Evolutionary conservation across 2,329 filamentous ascomycete genomes (phyloP), one percentile per base, ranked within the genome.

Genomic region (Pleurostoma richardsiae): DNA sequence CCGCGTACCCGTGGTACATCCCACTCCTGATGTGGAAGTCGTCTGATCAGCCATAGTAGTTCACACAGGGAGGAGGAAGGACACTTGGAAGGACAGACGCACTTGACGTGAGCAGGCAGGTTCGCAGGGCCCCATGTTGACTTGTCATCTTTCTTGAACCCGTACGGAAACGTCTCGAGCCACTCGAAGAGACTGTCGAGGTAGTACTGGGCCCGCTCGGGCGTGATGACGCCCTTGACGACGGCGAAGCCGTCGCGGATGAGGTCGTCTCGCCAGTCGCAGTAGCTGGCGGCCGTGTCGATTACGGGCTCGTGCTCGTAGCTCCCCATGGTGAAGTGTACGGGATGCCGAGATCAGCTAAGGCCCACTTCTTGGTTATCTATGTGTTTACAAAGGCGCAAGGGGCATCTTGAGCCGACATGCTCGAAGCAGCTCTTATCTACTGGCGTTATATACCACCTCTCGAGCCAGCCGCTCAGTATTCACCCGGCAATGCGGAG

Each of bases 221-320:
- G 38, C 4, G 43, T 40, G 36, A 45, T 41, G 4, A 40, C 43
- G 5, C 39, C 39, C 30, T 41, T 45, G 10, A 45, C n/a, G 28
- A 45, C 43, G 39, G 33, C 43, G 28, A 39, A 45, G 29, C 43
- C 43, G 29, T 45, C 43, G 11, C 33, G 28, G 27, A 45, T 36
- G 27, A 45, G 43, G 10, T 41, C 36, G 30, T 45, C 43, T 27
- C 43, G 39, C 43, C 43, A 45, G 43, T 45, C 43, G 10, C 38
- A 36, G 38, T 31, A 45, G 4, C 8, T 6, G 36, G 29, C 26
- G 3, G 43, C 29, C 11, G 39, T 45, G 29, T 45, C 33, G 36
- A 45, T 29, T 29, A 39, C 36, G 5, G 43, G 43, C 26, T 45
- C 43, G 38, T 26, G 10, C 4, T 45, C 43, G 38, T 45, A 45